Evolutionary conservation across 441 rosid species (phyloP).

Genomic region (California macrophylla): DNA sequence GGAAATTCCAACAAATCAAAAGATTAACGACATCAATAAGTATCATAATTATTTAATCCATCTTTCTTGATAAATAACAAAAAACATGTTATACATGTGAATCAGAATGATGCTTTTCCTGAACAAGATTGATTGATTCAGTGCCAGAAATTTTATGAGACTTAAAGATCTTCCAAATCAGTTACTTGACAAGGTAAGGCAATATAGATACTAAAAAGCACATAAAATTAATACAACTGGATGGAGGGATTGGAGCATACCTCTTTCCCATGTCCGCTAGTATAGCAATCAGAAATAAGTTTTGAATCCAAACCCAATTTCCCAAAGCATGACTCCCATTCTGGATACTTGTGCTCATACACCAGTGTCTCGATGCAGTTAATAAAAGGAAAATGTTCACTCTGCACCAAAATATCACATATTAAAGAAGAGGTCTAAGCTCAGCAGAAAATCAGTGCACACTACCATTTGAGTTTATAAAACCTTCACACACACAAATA

Average conservation of each 20-base stretch:
- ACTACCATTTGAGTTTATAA: background rate
- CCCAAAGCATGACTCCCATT: constrained; percentile 72
- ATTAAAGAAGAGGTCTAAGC: background rate
- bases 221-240: no score
- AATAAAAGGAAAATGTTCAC: constrained; percentile 67
- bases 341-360: constrained; percentile 31
- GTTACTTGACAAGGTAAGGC: background rate
- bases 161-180: no score
- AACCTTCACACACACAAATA: no score
- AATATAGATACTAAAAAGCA: background rate
- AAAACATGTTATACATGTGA: no score
- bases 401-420: constrained; percentile 36
- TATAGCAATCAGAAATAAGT: constrained; percentile 49
- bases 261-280: constrained; percentile 49
- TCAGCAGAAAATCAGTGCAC: background rate
- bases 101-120: no score
- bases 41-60: background rate
- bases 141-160: no score
- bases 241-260: constrained; percentile 20
- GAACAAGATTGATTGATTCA: no score
- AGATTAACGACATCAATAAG: background rate
- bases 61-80: background rate
- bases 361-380: constrained; percentile 62
- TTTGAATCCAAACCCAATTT: constrained; percentile 46
- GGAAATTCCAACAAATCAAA: background rate